Base-by-base conservation (phyloP, 2,329 filamentous ascomycete genomes). In the Seiridium cupressi region DNA sequence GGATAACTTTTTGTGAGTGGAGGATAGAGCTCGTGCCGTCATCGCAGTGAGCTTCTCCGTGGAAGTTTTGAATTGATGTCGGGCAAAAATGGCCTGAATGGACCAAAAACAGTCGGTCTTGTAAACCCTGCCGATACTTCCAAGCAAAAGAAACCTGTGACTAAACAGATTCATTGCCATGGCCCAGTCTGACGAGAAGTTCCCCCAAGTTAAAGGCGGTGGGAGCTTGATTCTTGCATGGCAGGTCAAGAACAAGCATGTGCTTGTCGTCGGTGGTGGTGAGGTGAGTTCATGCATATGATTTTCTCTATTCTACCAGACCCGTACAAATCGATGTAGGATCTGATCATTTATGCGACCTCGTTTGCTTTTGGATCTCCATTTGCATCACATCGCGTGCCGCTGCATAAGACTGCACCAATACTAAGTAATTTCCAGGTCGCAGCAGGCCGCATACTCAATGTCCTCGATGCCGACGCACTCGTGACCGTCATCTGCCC, bases 201-300 rank as follows among this genome's bases (percentile, higher is more conserved):
- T 91, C 71, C 92, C 93, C 60, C 82, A 89, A 64, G 86, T 98
- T 35, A 89, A 97, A 76, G 91, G 92, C 60, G 94, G 94, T 56
- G 95, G 93, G 61, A 98, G 94, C 63, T 79, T 99, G 65, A 95
- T 99, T 64, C 81, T 99, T 57, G 95, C 95, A 72, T 99, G 94
- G 93, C 95, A 98, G 79, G 89, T 97, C 69, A 90, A 88, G 72
- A 89, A 89, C 74, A 97, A 96, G 77, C 87, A 88, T 65, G 89
- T 98, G 13, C 79, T 99, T n/a, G 91, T 99, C 4, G 87, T 99
- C 6, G 95, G 95, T 65, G 95, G 95, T 68, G 95, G 95, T 75
- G 94, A 98, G 84, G 94, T 96, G 79, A 67, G 85, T 74, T 6
- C 32, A 47, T 13, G 10, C 31, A n/a, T 48, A 32, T 31, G 9